Conservation (phyloP, 1,284 basidiomycete genomes). For the Tilletia walkeri region DNA sequence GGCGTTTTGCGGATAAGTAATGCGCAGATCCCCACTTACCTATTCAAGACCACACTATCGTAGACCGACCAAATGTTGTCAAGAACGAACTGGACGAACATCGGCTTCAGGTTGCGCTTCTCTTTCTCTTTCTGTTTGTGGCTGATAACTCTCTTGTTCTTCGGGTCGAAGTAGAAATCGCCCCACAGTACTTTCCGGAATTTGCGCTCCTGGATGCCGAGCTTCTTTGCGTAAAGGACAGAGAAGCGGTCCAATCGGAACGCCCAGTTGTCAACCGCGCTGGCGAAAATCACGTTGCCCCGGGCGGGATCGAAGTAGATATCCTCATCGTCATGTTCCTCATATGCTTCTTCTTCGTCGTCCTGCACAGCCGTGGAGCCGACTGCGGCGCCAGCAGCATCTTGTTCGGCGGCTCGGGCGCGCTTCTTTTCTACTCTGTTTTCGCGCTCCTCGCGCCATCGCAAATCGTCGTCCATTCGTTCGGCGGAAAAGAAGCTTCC, state of each 20-base stretch:
- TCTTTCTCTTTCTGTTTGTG: constrained; percentile 75
- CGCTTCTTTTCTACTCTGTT: constrained; percentile 72
- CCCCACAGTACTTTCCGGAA: constrained; percentile 91
- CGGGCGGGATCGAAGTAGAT: constrained; percentile 95
- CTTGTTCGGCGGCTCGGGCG: constrained; percentile 58
- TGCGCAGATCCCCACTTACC: neutral
- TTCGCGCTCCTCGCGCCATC: constrained; percentile 90
- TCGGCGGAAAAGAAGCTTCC: constrained; percentile 92
- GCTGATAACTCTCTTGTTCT: constrained; percentile 87
- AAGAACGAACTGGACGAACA: constrained; percentile 95
- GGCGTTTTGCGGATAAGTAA: neutral
- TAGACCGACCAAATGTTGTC: constrained; percentile 98
- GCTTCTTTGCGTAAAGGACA: constrained; percentile 83
- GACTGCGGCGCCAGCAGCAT: constrained; percentile 60
- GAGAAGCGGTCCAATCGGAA: constrained; percentile 93
- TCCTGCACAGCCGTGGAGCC: constrained; percentile 64
- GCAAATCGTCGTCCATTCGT: constrained; percentile 85
- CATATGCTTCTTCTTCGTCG: constrained; percentile 51
- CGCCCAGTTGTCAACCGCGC: constrained; percentile 96
- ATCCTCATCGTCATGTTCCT: constrained; percentile 88
- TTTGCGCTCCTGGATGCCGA: constrained; percentile 85
- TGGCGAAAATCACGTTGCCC: constrained; percentile 95
- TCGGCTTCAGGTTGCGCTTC: constrained; percentile 77
- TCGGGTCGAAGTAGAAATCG: constrained; percentile 94
- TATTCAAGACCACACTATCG: constrained; percentile 46